Evolutionary conservation across 2,329 filamentous ascomycete genomes (phyloP).

Genomic region (Basipetospora chlamydospora): DNA sequence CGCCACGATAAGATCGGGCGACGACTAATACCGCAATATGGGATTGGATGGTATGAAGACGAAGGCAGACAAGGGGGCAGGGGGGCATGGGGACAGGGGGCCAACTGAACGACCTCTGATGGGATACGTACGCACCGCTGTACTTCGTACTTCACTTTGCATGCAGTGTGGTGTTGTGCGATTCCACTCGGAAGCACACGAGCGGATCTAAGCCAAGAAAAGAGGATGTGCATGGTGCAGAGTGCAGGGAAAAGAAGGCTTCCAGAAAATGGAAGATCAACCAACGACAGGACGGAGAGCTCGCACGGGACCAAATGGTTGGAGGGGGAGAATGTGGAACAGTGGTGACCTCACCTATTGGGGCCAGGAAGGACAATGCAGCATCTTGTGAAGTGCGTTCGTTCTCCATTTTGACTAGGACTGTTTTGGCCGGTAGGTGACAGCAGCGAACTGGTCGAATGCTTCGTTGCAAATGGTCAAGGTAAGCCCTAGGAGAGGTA

Average conservation of each 20-base stretch:
- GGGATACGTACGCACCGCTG: too few relatives aligned
- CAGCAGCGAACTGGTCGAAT: too few relatives aligned
- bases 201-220: neutral
- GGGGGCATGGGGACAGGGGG: too few relatives aligned
- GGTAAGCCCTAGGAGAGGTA: too few relatives aligned
- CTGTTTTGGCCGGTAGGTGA: too few relatives aligned
- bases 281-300: slow-evolving; percentile 30
- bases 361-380: slow-evolving; percentile 31
- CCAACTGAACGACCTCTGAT: too few relatives aligned
- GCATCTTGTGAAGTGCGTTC: slow-evolving; percentile 30
- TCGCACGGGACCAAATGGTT: slow-evolving; percentile 37
- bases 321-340: slow-evolving; percentile 17
- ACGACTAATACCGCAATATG: too few relatives aligned
- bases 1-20: too few relatives aligned
- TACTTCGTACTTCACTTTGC: neutral
- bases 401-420: slow-evolving; percentile 2
- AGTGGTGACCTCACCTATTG: slow-evolving; percentile 43
- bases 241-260: slow-evolving; percentile 2
- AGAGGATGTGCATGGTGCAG: too few relatives aligned
- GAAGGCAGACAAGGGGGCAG: too few relatives aligned
- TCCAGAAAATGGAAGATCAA: slow-evolving; percentile 10
- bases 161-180: slow-evolving; percentile 4
- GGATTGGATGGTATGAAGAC: too few relatives aligned
- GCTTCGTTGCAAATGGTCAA: too few relatives aligned
- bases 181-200: neutral